phyloP scores from a whole-genome alignment of 2,329 filamentous ascomycete genomes.

The Monilinia polystroma region DNA sequence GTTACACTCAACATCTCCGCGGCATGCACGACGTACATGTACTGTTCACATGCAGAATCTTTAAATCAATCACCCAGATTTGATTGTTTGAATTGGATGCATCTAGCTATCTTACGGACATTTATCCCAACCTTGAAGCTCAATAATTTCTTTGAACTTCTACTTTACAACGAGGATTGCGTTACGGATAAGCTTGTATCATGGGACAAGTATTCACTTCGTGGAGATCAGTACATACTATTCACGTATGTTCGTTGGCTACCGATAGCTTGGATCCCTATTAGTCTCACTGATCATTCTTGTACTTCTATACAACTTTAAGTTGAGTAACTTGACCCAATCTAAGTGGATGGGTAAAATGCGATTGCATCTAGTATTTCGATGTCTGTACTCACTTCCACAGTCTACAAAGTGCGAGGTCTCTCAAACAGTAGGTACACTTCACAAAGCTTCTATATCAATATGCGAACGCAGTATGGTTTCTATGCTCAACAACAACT shows the following conservation, averaged over 20 bases:
- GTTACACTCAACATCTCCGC: no score
- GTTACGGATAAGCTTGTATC: neutral
- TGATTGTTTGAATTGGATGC: neutral
- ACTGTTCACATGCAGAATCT: neutral
- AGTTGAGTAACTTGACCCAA: constrained; percentile 6
- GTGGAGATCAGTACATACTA: constrained; percentile 9
- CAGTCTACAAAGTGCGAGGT: neutral
- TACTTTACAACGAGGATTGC: neutral
- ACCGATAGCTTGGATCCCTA: constrained; percentile 7
- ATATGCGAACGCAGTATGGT: neutral
- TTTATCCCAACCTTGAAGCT: neutral
- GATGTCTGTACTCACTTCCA: neutral
- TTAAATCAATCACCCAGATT: neutral
- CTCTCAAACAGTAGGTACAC: neutral
- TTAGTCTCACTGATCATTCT: neutral
- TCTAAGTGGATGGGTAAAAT: constrained; percentile 8
- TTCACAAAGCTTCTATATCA: neutral
- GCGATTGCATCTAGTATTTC: neutral
- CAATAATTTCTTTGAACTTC: neutral
- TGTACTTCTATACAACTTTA: constrained; percentile 5
- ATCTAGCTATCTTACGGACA: neutral
- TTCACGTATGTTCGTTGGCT: constrained; percentile 1
- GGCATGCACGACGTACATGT: neutral
- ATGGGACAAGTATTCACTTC: constrained; percentile 1
- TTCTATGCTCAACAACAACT: neutral